phyloP scores from a whole-genome alignment of 495 filamentous ascomycete species.

The Diplogelasinospora grovesii region DNA sequence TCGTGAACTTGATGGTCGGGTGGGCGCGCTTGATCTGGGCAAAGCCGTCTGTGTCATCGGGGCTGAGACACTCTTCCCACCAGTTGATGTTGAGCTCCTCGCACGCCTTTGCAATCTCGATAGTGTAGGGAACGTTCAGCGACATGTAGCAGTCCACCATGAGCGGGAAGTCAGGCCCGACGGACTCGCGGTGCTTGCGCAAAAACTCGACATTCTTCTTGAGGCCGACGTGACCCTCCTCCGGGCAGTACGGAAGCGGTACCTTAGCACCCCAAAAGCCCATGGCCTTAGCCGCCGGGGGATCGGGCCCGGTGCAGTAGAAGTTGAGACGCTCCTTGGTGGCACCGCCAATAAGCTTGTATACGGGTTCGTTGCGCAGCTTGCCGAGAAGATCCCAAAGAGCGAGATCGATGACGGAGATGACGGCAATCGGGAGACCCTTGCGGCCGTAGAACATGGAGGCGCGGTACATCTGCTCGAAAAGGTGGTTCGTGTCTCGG shows the following conservation, averaged over 20 bases:
- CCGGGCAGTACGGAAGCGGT: constrained; percentile 78
- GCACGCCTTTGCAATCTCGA: constrained; percentile 77
- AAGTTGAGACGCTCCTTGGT: constrained; percentile 76
- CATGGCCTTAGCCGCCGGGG: constrained; percentile 66
- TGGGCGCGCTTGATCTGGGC: constrained; percentile 82
- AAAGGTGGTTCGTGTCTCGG: constrained; percentile 77
- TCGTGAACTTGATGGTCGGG: constrained; percentile 87
- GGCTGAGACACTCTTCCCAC: constrained; percentile 91
- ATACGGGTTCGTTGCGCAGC: constrained; percentile 84
- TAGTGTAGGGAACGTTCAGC: constrained; percentile 84
- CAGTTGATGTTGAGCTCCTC: constrained; percentile 83
- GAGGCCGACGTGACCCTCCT: constrained; percentile 73
- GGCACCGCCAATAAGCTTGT: constrained; percentile 85
- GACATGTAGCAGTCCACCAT: constrained; percentile 98
- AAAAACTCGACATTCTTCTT: constrained; percentile 86
- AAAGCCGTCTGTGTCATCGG: constrained; percentile 87
- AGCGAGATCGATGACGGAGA: constrained; percentile 87
- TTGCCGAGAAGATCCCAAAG: constrained; percentile 90
- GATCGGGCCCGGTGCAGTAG: constrained; percentile 90
- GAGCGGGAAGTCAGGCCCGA: constrained; percentile 84
- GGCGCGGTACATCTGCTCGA: constrained; percentile 92
- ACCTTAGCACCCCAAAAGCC: constrained; percentile 89
- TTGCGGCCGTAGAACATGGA: constrained; percentile 96
- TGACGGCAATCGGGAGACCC: constrained; percentile 80
- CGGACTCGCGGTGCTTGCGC: constrained; percentile 70